Evolutionary conservation across 345 rosid genomes (phyloP), one percentile per base, ranked within the genome.

Genomic region (Acer campestre): DNA sequence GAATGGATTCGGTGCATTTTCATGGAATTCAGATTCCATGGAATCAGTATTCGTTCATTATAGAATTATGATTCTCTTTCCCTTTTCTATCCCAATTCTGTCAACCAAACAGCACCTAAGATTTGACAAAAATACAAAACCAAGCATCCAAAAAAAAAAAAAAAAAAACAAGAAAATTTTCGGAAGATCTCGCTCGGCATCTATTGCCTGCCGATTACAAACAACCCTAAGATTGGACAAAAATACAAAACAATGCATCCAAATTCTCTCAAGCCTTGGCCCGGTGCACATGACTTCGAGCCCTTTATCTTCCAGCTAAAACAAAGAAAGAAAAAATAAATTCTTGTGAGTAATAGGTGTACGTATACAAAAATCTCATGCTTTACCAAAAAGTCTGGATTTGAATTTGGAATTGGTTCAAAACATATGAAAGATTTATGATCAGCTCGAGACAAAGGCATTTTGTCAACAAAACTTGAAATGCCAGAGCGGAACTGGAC

Each of bases 391-490:
- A 18, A n/a, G 25, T 7, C 18, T 5, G 14, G 55, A 61, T 12
- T 23, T 5, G 38, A 5, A 63, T 17, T 18, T 59, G 13, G 27
- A 18, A 11, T 31, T 2, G 51, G 17, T 23, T n/a, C 20, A 8
- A 63, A 40, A 58, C 20, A 58, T 35, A 22, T 8, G 14, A 23
- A 44, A 22, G 44, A 44, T 63, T 74, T 63, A 74, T 48, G 6
- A 18, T 62, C 46, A 74, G n/a, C 62, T 64, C 46, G 14, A 64
- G 46, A 74, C 16, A 17, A 44, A 12, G 46, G 17, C 17, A 25
- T 18, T 18, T 17, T 53, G 58, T 51, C 6, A 20, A 75, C 53
- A 64, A 75, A 75, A 75, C 63, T 65, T 64, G 51, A 51, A 75
- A 75, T 49, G 63, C 77, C 66, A 61, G 1, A 63, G 62, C 35